Evolutionary conservation across 306 rosid species (phyloP), one percentile per base, ranked within the genome.

Genomic region (Lathyrus aphaca): DNA sequence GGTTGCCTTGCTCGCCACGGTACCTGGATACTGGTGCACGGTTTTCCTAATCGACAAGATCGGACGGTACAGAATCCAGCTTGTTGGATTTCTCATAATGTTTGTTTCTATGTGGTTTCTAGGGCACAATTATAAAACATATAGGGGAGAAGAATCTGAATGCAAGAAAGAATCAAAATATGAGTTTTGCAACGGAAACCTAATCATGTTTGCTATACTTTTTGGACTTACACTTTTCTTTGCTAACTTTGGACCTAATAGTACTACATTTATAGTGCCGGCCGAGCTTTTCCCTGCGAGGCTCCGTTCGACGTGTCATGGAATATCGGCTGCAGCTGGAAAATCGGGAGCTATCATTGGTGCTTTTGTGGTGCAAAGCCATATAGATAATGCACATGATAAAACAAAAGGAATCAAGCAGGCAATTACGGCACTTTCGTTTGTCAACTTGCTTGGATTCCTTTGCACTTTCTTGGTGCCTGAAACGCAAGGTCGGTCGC

Each of bases 221-320:
- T 87, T 76, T 55, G 89, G 85, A 2, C 70, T 83, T 4, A 87
- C 89, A 15, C 82, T 90, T 63, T 87, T 90, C 79, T 90, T 90
- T 59, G 89, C 94, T n/a, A 90, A 87, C 60, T 87, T 90, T 69
- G 96, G 96, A 30, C 94, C 96, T 8, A 87, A 90, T 61, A 69
- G 81, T 49, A 87, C 94, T 5, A 90, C 89, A 15, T 90, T 87
- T 55, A 73, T 90, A 46, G 86, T 90, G 4, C 91, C 89, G 0
- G 89, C 89, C 0, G 91, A 87, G 79, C 71, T 88, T 5, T 88
- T 88, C 21, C 87, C 91, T 0, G 87, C 89, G 0, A 63, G 91
- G 50, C 70, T 85, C 7, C 85, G 91, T 35, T 87, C 89, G 1
- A 87, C 94, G 0, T 90, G 94, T 21, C 94, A 87, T 14, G 82